Evolutionary conservation across 2,329 filamentous ascomycete species (phyloP), one percentile per base, ranked within the genome.

Genomic region (Pestalotiopsis sp.): DNA sequence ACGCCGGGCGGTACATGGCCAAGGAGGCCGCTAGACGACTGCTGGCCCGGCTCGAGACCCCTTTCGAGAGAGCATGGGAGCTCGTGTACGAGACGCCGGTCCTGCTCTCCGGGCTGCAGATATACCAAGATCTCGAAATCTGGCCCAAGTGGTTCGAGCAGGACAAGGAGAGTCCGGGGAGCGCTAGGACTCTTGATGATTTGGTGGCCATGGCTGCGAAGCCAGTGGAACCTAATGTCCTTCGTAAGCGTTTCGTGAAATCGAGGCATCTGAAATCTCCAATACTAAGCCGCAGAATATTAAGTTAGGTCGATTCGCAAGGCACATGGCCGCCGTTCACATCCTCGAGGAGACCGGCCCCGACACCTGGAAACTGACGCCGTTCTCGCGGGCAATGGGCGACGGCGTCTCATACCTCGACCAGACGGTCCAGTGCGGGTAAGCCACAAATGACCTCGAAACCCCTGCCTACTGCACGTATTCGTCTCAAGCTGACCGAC

Each of bases 231-330:
- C 24, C 65, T 4, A 76, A 73, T 35, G 35, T 75, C 4, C 68
- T 74, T 26, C 68, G 74, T 75, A 69, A 7, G 70, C 70, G 1
- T 9, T 9, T 35, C 30, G 30, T 35, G 7, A 2, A 5, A 35
- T 9, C 30, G 30, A 35, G 30, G 30, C 9, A 30, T 55, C 48
- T 14, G 62, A n/a, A 17, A 56, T 22, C 9, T 35, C 3, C 14
- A 7, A 14, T 14, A 52, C 26, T 1, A 48, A 40, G 40, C n/a
- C 44, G 39, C 7, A 3, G 9, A 24, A 17, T 44, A 11, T 35
- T 56, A 74, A 75, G 71, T 35, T 56, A 74, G 76, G 71, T 24
- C 75, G 75, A 24, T 66, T 76, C 3, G 67, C 77, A 20, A 71
- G 73, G 52, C 71, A 74, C 39, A 39, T 74, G 11, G 70, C 68